Evolutionary conservation across 2,329 filamentous ascomycete species (phyloP).

Genomic region (Arthrinium puccinioides): DNA sequence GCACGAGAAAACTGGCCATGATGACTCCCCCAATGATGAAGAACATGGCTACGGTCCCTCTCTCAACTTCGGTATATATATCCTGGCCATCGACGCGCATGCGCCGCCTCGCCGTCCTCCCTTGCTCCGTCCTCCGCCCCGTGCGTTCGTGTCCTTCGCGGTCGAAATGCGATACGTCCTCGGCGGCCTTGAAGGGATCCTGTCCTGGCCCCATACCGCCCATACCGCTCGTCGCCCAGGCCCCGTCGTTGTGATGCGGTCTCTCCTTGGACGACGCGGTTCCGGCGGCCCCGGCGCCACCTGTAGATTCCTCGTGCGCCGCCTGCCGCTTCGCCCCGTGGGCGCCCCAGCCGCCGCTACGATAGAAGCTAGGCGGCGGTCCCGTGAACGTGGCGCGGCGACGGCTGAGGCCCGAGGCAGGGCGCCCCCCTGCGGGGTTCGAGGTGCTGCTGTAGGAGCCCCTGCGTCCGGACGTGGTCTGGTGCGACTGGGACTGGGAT

Average conservation of each 20-base stretch:
- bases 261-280: constrained; percentile 6
- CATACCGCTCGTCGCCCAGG: constrained; percentile 8
- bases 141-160: constrained; percentile 64
- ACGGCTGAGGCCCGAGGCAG: constrained; percentile 73
- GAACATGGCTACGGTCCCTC: constrained; percentile 35
- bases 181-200: constrained; percentile 32
- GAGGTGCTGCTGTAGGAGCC: constrained; percentile 49
- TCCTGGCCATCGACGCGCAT: constrained; percentile 19
- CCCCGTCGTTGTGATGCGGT: constrained; percentile 5
- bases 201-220: constrained; percentile 55
- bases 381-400: constrained; percentile 72
- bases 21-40: constrained; percentile 42
- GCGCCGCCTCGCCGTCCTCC: constrained; percentile 31
- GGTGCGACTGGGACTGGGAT: constrained; percentile 17
- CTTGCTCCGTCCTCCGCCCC: constrained; percentile 55
- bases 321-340: constrained; percentile 52
- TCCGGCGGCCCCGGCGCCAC: constrained; percentile 7
- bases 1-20: constrained; percentile 36
- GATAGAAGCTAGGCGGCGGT: constrained; percentile 84
- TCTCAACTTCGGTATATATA: constrained; percentile 31
- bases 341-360: constrained; percentile 69
- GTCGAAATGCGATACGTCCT: constrained; percentile 73
- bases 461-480: constrained; percentile 11
- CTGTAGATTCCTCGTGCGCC: constrained; percentile 36
- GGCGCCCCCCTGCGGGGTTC: constrained; percentile 63